Conservation (phyloP, 2,329 filamentous ascomycete species). For the Stachybotrys echinatus region DNA sequence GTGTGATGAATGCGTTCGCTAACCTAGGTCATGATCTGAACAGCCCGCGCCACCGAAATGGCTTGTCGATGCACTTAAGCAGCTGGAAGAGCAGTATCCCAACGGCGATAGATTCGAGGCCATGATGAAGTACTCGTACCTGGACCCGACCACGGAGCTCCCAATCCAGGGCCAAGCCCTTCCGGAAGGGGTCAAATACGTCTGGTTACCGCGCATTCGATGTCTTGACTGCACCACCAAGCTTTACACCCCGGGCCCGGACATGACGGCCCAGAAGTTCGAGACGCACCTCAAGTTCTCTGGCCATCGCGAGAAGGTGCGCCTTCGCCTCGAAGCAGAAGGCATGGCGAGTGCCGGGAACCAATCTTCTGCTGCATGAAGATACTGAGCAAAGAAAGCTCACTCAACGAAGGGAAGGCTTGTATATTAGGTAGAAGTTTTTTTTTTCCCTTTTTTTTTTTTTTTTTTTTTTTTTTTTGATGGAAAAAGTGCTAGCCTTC, state of each 20-base stretch:
- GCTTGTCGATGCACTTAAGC: constrained; percentile 69
- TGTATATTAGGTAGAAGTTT: background rate
- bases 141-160: constrained; percentile 66
- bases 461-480: no score
- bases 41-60: constrained; percentile 84
- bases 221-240: constrained; percentile 93
- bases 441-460: no score
- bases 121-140: constrained; percentile 82
- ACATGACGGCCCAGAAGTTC: constrained; percentile 82
- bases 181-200: constrained; percentile 64
- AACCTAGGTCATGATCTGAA: no score
- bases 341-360: background rate
- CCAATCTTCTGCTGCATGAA: background rate
- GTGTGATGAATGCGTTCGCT: no score
- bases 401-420: background rate
- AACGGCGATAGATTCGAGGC: constrained; percentile 76
- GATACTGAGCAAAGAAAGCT: no score
- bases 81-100: constrained; percentile 66
- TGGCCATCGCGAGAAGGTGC: constrained; percentile 67
- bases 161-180: constrained; percentile 54
- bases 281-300: constrained; percentile 88
- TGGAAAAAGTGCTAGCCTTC: no score
- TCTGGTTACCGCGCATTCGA: constrained; percentile 82
- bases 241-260: constrained; percentile 85
- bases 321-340: constrained; percentile 4